Conservation (phyloP, 2,329 filamentous ascomycete species). For the Elsinoe fawcettii region DNA sequence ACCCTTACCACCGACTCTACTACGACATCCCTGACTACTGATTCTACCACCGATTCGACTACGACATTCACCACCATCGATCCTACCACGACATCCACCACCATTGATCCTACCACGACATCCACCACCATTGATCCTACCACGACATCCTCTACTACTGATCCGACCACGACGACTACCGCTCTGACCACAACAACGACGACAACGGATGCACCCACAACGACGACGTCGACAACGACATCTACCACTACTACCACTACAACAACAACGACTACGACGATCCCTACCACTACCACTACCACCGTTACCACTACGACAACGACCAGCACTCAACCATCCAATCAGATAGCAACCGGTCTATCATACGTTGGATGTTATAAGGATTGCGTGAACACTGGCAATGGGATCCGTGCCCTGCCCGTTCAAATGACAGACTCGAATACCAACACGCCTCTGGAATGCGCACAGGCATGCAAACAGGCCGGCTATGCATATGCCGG, state of each 20-base stretch:
- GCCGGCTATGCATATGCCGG: neutral
- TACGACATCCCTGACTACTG: too few species aligned
- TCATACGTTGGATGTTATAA: neutral
- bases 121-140: neutral
- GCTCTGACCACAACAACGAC: neutral
- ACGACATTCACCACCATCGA: too few species aligned
- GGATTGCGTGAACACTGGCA: neutral
- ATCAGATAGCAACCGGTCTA: constrained; percentile 3
- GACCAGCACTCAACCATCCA: neutral
- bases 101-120: too few species aligned
- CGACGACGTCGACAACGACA: neutral
- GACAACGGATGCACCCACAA: neutral
- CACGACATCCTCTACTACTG: neutral
- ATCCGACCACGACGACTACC: neutral
- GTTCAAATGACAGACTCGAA: neutral
- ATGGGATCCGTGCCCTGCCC: neutral
- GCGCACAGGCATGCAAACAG: neutral
- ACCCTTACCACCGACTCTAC: neutral
- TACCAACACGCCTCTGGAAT: constrained; percentile 4
- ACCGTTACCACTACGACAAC: neutral
- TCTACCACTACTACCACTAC: neutral
- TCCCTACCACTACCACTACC: neutral
- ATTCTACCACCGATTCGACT: neutral
- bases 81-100: too few species aligned
- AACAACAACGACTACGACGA: constrained; percentile 3